Conservation (phyloP, 768 basidiomycete species). For the Suillus subaureus region DNA sequence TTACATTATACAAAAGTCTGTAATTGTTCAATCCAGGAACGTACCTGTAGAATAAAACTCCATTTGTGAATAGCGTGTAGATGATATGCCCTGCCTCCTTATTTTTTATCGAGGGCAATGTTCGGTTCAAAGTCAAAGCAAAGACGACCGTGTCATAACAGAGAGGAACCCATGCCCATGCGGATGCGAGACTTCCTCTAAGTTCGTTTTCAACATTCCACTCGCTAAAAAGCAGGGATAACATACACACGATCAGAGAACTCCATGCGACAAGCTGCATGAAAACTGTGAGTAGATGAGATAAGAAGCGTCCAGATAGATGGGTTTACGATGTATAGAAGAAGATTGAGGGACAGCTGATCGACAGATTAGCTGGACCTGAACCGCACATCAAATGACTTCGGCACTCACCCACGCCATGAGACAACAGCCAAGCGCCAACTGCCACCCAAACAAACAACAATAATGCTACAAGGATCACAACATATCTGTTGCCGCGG, state of each 20-base stretch:
- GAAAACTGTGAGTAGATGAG: neutral
- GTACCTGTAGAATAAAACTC: conserved; percentile 39
- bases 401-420: conserved; percentile 47
- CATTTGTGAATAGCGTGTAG: conserved; percentile 31
- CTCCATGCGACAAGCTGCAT: conserved; percentile 45
- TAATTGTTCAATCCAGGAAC: neutral
- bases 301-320: conserved; percentile 25
- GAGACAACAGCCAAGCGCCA: conserved; percentile 56
- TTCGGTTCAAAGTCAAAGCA: conserved; percentile 34
- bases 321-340: conserved; percentile 14
- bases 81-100: conserved; percentile 23
- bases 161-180: conserved; percentile 45
- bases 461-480: conserved; percentile 25
- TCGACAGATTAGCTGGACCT: conserved; percentile 3
- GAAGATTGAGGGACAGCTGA: conserved; percentile 18
- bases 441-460: conserved; percentile 46
- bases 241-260: conserved; percentile 29
- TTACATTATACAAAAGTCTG: neutral
- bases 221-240: neutral
- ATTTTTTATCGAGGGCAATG: conserved; percentile 23
- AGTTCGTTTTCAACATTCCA: neutral
- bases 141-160: conserved; percentile 41
- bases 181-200: conserved; percentile 29
- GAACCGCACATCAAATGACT: neutral
- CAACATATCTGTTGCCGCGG: conserved; percentile 7